These are phyloP conservation scores for Harringtonia lauricola DNA, from an alignment of 2,329 filamentous ascomycete genomes.

Conservation along the genomic window DNA sequence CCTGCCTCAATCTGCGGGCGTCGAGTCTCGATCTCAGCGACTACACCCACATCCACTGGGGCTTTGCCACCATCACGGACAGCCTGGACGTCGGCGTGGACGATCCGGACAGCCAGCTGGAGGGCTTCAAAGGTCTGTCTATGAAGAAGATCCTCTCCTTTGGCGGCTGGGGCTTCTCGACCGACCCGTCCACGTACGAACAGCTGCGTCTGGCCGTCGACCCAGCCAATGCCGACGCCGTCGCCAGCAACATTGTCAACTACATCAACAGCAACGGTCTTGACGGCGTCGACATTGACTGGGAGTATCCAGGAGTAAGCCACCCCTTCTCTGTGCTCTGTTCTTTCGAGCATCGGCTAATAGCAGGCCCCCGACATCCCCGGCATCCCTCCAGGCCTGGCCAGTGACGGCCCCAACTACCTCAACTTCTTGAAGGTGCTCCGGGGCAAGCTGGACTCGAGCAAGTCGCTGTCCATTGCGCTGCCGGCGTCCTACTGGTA, in stretches of 20 bases:
- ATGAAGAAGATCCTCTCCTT: slow-evolving; percentile 27
- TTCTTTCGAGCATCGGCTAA: too few species aligned
- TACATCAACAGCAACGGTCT: slow-evolving; percentile 3
- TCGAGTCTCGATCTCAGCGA: slow-evolving; percentile 11
- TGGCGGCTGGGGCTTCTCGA: slow-evolving; percentile 33
- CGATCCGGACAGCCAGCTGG: slow-evolving; percentile 16
- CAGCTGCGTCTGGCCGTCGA: slow-evolving; percentile 21
- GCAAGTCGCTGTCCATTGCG: slow-evolving; percentile 15
- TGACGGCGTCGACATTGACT: slow-evolving; percentile 9
- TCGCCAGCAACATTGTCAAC: slow-evolving; percentile 7
- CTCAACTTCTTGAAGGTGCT: slow-evolving; percentile 19
- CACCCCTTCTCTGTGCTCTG: too few species aligned
- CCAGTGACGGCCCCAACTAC: slow-evolving; percentile 22
- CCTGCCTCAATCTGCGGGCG: slow-evolving; percentile 18
- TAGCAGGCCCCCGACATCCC: slow-evolving; percentile 11
- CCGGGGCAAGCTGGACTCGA: slow-evolving; percentile 7
- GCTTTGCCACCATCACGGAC: slow-evolving; percentile 18
- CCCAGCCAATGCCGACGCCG: slow-evolving; percentile 3
- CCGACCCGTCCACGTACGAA: slow-evolving; percentile 20
- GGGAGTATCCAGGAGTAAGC: slow-evolving; percentile 6
- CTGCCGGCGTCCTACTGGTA: slow-evolving; percentile 22
- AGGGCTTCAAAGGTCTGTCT: slow-evolving; percentile 17
- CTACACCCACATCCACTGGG: slow-evolving; percentile 21
- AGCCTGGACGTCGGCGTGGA: slow-evolving; percentile 11
- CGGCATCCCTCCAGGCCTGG: slow-evolving; percentile 19